Evolutionary conservation across 2,329 filamentous ascomycete species (phyloP).

Genomic region (Neopestalotiopsis rosae): DNA sequence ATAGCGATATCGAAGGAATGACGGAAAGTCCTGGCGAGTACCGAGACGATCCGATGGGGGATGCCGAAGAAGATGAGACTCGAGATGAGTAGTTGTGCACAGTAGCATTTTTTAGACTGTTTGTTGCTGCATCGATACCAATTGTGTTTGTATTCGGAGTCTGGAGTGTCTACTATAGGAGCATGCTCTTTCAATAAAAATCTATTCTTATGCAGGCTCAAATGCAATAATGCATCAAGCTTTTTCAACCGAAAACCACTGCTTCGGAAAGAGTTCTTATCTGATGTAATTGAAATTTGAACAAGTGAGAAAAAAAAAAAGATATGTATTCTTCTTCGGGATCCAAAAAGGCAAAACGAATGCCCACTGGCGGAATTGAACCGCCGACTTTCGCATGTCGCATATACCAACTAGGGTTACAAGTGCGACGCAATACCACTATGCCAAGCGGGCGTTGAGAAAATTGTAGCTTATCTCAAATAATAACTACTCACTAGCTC

Average conservation of each 20-base stretch:
- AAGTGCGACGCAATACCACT: slow-evolving; percentile 11
- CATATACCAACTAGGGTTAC: not conserved
- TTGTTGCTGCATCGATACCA: not conserved
- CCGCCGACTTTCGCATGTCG: slow-evolving; percentile 4
- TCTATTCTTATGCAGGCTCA: not conserved
- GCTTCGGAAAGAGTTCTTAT: too few relatives aligned
- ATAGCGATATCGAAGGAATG: slow-evolving; percentile 28
- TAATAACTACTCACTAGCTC: not conserved
- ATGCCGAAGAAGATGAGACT: not conserved
- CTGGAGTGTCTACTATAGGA: not conserved
- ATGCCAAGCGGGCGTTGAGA: not conserved
- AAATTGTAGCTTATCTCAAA: not conserved
- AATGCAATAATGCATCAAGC: not conserved
- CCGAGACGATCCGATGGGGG: slow-evolving; percentile 22
- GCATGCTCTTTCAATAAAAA: not conserved
- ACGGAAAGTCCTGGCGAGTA: slow-evolving; percentile 21
- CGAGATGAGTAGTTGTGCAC: not conserved
- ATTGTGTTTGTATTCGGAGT: slow-evolving; percentile 1
- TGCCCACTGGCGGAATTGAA: slow-evolving; percentile 10
- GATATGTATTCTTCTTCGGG: too few relatives aligned
- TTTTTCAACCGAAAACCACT: too few relatives aligned
- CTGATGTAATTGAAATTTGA: too few relatives aligned
- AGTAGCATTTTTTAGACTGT: not conserved
- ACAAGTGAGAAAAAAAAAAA: too few relatives aligned
- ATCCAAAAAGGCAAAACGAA: not conserved